Evolutionary conservation across 2,329 filamentous ascomycete genomes (phyloP).

Genomic region (Lojkania enalia): DNA sequence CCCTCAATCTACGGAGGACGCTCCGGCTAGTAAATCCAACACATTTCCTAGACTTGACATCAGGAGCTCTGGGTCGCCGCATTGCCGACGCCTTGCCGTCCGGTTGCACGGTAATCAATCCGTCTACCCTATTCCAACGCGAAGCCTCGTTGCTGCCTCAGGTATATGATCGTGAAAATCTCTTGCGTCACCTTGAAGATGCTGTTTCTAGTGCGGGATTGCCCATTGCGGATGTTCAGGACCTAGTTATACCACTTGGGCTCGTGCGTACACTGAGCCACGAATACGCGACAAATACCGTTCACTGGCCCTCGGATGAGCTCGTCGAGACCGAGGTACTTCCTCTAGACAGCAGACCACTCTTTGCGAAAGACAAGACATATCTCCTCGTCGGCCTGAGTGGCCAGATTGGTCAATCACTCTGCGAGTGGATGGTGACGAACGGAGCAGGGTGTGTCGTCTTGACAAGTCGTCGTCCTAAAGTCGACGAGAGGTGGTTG

Average conservation of each 20-base stretch:
- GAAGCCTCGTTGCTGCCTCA: too few relatives aligned
- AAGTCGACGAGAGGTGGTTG: slow-evolving; percentile 26
- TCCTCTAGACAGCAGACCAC: background rate
- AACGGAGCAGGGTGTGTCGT: slow-evolving; percentile 20
- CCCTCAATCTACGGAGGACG: too few relatives aligned
- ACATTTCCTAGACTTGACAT: too few relatives aligned
- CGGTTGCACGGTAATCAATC: too few relatives aligned
- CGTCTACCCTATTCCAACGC: too few relatives aligned
- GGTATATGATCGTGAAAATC: background rate
- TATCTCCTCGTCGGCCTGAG: slow-evolving; percentile 18
- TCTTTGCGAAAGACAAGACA: slow-evolving; percentile 8
- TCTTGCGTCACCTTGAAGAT: slow-evolving; percentile 1
- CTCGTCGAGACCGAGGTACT: slow-evolving; percentile 1
- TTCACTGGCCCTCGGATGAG: slow-evolving; percentile 2
- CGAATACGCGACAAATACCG: background rate
- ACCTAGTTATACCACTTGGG: slow-evolving; percentile 1
- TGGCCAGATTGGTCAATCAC: slow-evolving; percentile 16
- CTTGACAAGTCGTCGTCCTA: slow-evolving; percentile 47
- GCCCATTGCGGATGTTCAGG: background rate
- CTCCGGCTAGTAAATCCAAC: too few relatives aligned
- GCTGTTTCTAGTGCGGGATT: background rate
- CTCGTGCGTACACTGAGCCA: background rate
- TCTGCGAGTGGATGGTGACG: slow-evolving; percentile 20
- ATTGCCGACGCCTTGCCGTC: too few relatives aligned
- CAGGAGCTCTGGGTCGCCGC: too few relatives aligned